Conservation (phyloP, 192 early-diverging fungal species). For the Umbelopsis sp. region DNA sequence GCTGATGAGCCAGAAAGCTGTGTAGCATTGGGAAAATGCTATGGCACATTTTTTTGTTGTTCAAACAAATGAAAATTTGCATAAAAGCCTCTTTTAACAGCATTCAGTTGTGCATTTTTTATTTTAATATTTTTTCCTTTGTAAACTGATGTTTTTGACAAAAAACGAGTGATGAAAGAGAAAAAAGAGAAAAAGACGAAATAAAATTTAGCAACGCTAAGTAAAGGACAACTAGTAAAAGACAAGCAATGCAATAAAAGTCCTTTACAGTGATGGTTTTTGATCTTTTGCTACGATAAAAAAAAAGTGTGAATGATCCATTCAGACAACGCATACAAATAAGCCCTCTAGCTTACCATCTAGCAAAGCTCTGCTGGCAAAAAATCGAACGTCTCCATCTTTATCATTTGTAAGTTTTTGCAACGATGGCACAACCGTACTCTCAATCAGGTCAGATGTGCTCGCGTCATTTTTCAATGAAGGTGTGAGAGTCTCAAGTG, state of each 20-base stretch:
- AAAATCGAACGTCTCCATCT: conserved; percentile 95
- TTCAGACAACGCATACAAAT: no score
- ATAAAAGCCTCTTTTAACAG: no score
- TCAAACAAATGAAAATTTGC: no score
- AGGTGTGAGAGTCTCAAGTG: conserved; percentile 82
- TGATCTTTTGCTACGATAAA: conserved; percentile 7
- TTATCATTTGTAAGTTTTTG: conserved; percentile 83
- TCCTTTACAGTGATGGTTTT: conserved; percentile 7
- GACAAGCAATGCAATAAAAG: neutral
- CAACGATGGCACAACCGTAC: conserved; percentile 80
- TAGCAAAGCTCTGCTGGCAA: conserved; percentile 78
- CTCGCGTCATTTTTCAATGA: conserved; percentile 69
- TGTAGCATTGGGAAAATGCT: no score
- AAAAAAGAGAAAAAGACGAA: neutral
- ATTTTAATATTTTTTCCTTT: neutral
- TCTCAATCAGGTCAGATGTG: conserved; percentile 61
- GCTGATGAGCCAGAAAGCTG: no score
- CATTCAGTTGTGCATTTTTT: neutral
- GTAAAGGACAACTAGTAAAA: neutral
- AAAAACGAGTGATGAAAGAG: neutral
- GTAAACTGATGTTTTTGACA: conserved; percentile 13
- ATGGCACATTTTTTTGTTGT: no score
- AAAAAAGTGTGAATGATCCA: neutral
- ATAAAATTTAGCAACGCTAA: conserved; percentile 6
- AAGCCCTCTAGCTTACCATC: conserved; percentile 35